A percentile compares a stretch with the other conserved stretches of the same genome.
Evolutionary conservation across 768 basidiomycete species (phyloP).

Genomic region (Lactarius quietus): DNA sequence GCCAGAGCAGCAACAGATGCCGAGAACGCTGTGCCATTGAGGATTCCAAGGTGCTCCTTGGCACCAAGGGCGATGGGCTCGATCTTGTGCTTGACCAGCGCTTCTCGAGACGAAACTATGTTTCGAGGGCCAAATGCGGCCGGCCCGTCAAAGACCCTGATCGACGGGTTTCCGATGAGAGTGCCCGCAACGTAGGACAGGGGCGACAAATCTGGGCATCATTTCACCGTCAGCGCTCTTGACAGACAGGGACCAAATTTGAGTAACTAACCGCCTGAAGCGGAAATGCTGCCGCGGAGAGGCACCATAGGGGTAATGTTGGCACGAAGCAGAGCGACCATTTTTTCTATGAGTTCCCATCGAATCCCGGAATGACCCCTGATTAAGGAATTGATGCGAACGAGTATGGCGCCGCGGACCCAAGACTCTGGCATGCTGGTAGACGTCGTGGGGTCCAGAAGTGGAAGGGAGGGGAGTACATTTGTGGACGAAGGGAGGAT

Average conservation of each 20-base stretch:
- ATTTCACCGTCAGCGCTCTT: conserved; percentile 10
- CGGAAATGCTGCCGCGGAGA: conserved; percentile 77
- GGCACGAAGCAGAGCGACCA: conserved; percentile 65
- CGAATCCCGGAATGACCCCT: conserved; percentile 87
- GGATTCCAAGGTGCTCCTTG: conserved; percentile 76
- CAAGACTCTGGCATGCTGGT: conserved; percentile 82
- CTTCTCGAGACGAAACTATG: conserved; percentile 53
- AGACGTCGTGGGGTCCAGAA: conserved; percentile 63
- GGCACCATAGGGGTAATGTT: conserved; percentile 80
- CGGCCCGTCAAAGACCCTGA: conserved; percentile 63
- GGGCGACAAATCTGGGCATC: conserved; percentile 22
- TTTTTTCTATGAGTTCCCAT: conserved; percentile 74
- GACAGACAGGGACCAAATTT: conserved; percentile 6
- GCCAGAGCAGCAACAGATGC: conserved; percentile 75
- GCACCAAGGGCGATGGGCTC: conserved; percentile 62
- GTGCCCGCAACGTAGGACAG: conserved; percentile 51
- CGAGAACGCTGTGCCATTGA: conserved; percentile 86
- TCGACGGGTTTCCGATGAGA: conserved; percentile 74
- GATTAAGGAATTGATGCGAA: conserved; percentile 86
- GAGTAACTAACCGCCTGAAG: conserved; percentile 74
- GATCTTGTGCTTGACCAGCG: conserved; percentile 57
- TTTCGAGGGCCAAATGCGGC: conserved; percentile 45
- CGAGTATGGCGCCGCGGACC: conserved; percentile 83
- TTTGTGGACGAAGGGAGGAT: conserved; percentile 60
- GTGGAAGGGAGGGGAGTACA: conserved; percentile 54